Evolutionary conservation across 345 rosid genomes (phyloP).

Genomic region (Citrus glauca): DNA sequence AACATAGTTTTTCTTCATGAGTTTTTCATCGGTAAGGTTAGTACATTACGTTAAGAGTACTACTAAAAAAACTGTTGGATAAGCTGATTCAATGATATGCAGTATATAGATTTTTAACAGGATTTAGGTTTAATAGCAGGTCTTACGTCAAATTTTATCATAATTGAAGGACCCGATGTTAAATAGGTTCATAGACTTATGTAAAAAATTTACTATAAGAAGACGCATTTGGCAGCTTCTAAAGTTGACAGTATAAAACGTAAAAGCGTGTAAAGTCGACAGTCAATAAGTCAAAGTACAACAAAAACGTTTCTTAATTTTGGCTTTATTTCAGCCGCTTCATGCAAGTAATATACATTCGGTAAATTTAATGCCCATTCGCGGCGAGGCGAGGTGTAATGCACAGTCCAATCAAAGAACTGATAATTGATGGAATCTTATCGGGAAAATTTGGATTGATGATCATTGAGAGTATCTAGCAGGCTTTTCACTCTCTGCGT

Average conservation of each 20-base stretch:
- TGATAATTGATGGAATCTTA: neutral
- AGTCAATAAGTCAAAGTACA: conserved; percentile 15
- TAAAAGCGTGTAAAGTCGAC: neutral
- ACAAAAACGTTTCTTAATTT: neutral
- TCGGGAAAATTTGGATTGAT: no score
- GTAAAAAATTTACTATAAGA: no score
- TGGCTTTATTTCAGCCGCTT: conserved; percentile 9
- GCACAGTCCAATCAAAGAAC: conserved; percentile 13
- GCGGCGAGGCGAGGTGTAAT: neutral
- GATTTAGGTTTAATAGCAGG: no score
- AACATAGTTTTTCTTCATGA: neutral
- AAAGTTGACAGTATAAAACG: neutral
- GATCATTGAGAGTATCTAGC: neutral
- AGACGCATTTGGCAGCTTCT: neutral
- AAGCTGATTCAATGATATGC: no score
- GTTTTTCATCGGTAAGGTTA: no score
- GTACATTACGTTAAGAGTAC: no score
- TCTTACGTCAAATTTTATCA: no score
- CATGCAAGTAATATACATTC: neutral
- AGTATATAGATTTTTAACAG: no score
- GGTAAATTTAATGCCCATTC: neutral
- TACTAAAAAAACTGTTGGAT: no score
- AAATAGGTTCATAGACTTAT: no score
- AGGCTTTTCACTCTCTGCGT: neutral
- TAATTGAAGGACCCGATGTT: neutral